phyloP scores from a whole-genome alignment of 2,329 filamentous ascomycete species.

The Cryphonectria radicalis region DNA sequence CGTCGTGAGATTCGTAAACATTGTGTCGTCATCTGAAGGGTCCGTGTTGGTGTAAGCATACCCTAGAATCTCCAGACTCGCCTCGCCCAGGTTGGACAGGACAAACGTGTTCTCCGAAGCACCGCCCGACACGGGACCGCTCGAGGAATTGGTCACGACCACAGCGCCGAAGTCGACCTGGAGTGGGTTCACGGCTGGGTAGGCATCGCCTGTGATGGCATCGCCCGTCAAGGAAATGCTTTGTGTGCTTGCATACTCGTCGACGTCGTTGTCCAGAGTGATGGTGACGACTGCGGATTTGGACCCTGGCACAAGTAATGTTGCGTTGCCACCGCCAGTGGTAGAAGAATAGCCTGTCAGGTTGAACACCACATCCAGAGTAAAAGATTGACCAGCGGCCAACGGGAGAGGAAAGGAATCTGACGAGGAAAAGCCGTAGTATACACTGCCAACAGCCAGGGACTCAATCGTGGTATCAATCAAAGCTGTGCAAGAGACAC shows the following conservation, averaged over 20 bases:
- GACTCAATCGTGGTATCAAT: constrained; percentile 11
- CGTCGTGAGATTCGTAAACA: neutral
- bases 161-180: constrained; percentile 46
- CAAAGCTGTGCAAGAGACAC: constrained; percentile 39
- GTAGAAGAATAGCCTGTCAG: neutral
- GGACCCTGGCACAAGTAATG: neutral
- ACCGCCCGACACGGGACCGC: constrained; percentile 5
- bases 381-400: constrained; percentile 7
- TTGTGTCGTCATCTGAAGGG: constrained; percentile 8
- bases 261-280: constrained; percentile 11
- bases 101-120: constrained; percentile 12
- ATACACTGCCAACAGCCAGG: constrained; percentile 3
- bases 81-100: constrained; percentile 11
- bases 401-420: neutral
- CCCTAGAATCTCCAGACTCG: neutral
- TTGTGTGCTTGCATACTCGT: constrained; percentile 42
- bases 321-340: neutral
- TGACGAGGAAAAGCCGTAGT: neutral
- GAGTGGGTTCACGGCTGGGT: constrained; percentile 41
- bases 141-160: constrained; percentile 31
- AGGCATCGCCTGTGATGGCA: constrained; percentile 42
- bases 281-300: constrained; percentile 14
- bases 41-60: constrained; percentile 15
- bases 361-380: constrained; percentile 10
- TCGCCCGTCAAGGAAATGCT: constrained; percentile 44